Evolutionary conservation across 768 basidiomycete species (phyloP).

Genomic region (Pleurotus djamor): DNA sequence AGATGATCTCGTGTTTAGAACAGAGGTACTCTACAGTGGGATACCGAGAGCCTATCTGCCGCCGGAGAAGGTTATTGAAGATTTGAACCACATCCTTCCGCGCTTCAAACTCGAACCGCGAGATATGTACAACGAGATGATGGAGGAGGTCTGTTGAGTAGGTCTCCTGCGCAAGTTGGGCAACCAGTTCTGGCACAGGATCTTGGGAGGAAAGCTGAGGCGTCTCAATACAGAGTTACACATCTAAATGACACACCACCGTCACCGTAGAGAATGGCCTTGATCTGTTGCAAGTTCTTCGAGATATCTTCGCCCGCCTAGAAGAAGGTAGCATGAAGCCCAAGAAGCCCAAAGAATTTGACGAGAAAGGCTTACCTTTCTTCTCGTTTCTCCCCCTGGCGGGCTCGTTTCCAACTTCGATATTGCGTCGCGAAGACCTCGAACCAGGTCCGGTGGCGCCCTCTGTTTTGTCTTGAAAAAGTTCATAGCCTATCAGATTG

Average conservation of each 20-base stretch:
- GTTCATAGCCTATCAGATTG: constrained; percentile 56
- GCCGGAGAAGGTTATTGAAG: constrained; percentile 83
- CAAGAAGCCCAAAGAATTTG: background rate
- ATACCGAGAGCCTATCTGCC: constrained; percentile 91
- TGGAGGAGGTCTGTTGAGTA: constrained; percentile 89
- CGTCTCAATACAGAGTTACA: background rate
- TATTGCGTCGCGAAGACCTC: constrained; percentile 76
- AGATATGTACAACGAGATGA: constrained; percentile 76
- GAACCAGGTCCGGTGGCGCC: constrained; percentile 86
- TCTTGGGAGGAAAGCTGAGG: constrained; percentile 37
- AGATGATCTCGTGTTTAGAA: constrained; percentile 69
- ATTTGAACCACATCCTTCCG: constrained; percentile 84
- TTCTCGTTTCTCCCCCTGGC: constrained; percentile 71
- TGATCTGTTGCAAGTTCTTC: constrained; percentile 89
- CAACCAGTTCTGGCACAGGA: constrained; percentile 84
- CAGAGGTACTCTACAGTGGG: constrained; percentile 97
- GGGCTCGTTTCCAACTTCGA: constrained; percentile 71
- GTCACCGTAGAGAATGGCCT: constrained; percentile 84
- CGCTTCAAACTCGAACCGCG: constrained; percentile 92
- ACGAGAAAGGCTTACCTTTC: constrained; percentile 58
- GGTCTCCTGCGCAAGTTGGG: constrained; percentile 94
- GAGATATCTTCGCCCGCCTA: constrained; percentile 89
- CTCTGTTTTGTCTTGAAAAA: constrained; percentile 93
- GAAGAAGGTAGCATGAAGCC: background rate
- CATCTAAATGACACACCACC: constrained; percentile 53